phyloP scores from a whole-genome alignment of 2,329 filamentous ascomycete species.

The Trichoderma arundinaceum region DNA sequence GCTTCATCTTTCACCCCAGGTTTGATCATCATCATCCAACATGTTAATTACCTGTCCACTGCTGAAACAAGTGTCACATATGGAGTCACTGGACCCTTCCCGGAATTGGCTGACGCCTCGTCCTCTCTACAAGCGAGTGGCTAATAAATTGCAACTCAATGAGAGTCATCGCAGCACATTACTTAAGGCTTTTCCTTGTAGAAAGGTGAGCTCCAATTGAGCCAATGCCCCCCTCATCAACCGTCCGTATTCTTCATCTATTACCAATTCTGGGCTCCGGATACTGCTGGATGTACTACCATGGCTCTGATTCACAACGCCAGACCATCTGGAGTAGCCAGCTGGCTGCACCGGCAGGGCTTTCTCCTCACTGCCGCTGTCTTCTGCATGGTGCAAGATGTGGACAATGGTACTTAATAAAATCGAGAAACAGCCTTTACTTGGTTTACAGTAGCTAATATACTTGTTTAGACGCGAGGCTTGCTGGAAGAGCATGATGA shows the following conservation, averaged over 20 bases:
- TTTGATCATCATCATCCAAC: neutral
- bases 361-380: no score
- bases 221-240: neutral
- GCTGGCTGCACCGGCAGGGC: neutral
- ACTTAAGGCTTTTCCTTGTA: neutral
- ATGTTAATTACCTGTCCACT: neutral
- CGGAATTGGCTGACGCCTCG: no score
- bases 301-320: neutral
- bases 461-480: neutral
- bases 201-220: neutral
- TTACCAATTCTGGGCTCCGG: neutral
- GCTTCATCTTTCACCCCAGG: neutral
- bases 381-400: no score
- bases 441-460: conserved; percentile 1
- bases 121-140: neutral
- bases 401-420: neutral
- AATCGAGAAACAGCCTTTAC: neutral
- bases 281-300: neutral
- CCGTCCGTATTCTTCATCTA: neutral
- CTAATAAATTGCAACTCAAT: neutral
- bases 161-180: neutral
- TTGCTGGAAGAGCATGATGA: neutral
- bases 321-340: neutral
- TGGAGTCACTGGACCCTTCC: neutral
- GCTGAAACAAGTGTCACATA: neutral